Evolutionary conservation across 805 yeast genomes (phyloP).

Genomic region (Candida tallmaniae): DNA sequence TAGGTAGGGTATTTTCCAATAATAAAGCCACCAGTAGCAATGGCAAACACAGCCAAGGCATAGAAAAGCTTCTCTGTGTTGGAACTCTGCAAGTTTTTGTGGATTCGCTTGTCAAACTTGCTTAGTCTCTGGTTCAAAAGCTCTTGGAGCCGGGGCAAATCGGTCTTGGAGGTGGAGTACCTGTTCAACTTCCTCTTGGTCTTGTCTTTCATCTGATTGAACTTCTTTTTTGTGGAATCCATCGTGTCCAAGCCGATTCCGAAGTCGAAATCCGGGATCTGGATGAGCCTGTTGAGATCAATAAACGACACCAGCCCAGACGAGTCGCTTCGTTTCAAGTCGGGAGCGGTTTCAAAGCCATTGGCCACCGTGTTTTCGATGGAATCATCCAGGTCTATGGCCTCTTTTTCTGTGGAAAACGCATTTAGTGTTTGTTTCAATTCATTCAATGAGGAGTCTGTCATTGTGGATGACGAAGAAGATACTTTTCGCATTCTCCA

Average conservation of each 20-base stretch:
- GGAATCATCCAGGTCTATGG: not conserved
- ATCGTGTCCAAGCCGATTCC: slow-evolving; percentile 35
- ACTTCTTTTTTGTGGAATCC: slow-evolving; percentile 31
- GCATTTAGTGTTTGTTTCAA: slow-evolving; percentile 7
- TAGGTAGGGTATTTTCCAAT: slow-evolving; percentile 74
- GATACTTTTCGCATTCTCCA: slow-evolving; percentile 4
- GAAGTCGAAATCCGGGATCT: slow-evolving; percentile 40
- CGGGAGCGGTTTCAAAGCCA: not conserved
- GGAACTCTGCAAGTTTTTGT: slow-evolving; percentile 29
- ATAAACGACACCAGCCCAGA: slow-evolving; percentile 25
- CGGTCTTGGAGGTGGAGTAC: slow-evolving; percentile 17
- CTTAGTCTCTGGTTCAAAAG: slow-evolving; percentile 25
- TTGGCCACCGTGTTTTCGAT: not conserved
- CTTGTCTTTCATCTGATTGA: slow-evolving; percentile 32
- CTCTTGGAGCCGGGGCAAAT: slow-evolving; percentile 29
- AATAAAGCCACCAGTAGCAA: slow-evolving; percentile 68
- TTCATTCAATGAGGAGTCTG: slow-evolving; percentile 11
- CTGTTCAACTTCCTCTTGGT: slow-evolving; percentile 20
- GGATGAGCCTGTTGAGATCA: slow-evolving; percentile 33
- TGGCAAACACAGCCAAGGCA: slow-evolving; percentile 61
- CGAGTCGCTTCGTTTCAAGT: slow-evolving; percentile 19
- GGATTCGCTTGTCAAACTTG: slow-evolving; percentile 34
- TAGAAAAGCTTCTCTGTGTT: slow-evolving; percentile 72
- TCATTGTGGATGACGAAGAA: slow-evolving; percentile 8
- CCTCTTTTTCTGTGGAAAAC: slow-evolving; percentile 2